A percentile compares a stretch with the other conserved stretches of the same genome.
phyloP scores from a whole-genome alignment of 257 asterid genomes.

The Solanum pennellii region DNA sequence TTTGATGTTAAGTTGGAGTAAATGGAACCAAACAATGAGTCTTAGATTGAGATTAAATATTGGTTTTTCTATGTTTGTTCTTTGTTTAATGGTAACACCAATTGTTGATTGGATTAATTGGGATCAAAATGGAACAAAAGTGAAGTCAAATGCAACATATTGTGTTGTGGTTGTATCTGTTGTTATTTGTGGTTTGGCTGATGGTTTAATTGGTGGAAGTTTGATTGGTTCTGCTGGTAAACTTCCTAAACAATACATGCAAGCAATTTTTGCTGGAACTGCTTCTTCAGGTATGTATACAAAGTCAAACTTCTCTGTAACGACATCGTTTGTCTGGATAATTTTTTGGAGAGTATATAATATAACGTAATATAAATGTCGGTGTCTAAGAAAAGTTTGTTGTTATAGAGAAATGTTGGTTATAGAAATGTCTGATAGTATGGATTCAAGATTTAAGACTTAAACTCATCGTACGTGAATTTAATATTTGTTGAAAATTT shows the following conservation, averaged over 20 bases:
- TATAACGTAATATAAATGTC: background rate
- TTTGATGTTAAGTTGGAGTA: conserved; percentile 25
- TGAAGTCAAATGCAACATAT: conserved; percentile 20
- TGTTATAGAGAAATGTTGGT: background rate
- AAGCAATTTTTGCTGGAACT: conserved; percentile 76
- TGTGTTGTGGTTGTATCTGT: conserved; percentile 36
- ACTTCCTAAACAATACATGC: conserved; percentile 74
- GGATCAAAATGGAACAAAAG: background rate
- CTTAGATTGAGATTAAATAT: conserved; percentile 50
- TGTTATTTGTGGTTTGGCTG: conserved; percentile 53
- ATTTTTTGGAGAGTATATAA: background rate
- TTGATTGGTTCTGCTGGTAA: conserved; percentile 56
- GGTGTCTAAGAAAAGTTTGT: background rate
- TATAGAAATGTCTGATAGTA: background rate
- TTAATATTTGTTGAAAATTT: background rate
- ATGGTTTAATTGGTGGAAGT: conserved; percentile 63
- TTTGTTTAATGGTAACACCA: conserved; percentile 45
- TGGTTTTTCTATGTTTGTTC: conserved; percentile 52
- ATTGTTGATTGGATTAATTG: conserved; percentile 35
- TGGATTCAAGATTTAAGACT: background rate
- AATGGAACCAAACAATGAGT: conserved; percentile 12
- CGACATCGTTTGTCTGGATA: background rate
- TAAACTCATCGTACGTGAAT: background rate
- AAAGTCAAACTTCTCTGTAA: background rate
- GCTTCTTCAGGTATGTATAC: conserved; percentile 76